phyloP scores from a whole-genome alignment of 768 basidiomycete species.

The Suillus sp. region DNA sequence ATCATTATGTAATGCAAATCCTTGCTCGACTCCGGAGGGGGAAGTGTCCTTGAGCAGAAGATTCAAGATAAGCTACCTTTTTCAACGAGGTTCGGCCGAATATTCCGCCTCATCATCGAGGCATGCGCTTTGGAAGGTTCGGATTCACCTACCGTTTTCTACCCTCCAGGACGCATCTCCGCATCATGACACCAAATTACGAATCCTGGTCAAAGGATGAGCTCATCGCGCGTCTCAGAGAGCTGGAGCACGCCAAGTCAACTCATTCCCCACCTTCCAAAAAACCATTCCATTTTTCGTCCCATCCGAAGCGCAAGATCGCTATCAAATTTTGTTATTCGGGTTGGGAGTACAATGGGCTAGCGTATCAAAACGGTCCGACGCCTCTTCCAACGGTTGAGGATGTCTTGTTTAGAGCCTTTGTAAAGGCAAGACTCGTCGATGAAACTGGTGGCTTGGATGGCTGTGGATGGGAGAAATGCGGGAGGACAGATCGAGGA shows the following conservation, averaged over 20 bases:
- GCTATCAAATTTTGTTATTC: slow-evolving; percentile 92
- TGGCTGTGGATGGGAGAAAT: slow-evolving; percentile 87
- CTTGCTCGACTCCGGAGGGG: no score
- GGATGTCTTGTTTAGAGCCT: slow-evolving; percentile 78
- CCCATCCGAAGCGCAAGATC: slow-evolving; percentile 82
- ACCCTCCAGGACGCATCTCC: slow-evolving; percentile 28
- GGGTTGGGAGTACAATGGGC: slow-evolving; percentile 89
- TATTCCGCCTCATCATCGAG: background rate
- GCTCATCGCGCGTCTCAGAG: slow-evolving; percentile 62
- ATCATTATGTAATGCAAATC: no score
- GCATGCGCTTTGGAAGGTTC: slow-evolving; percentile 35
- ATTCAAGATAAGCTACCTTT: no score
- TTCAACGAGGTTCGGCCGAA: no score
- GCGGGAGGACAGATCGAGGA: slow-evolving; percentile 95
- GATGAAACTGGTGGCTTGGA: slow-evolving; percentile 74
- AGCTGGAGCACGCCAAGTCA: slow-evolving; percentile 48
- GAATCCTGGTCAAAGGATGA: slow-evolving; percentile 65
- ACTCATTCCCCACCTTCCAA: slow-evolving; percentile 25
- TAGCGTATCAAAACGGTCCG: slow-evolving; percentile 74
- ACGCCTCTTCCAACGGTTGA: slow-evolving; percentile 90
- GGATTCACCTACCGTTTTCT: slow-evolving; percentile 36
- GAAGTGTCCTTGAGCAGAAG: no score
- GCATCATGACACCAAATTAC: slow-evolving; percentile 46
- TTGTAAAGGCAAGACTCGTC: slow-evolving; percentile 76
- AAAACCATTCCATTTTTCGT: slow-evolving; percentile 64